Evolutionary conservation across 768 basidiomycete genomes (phyloP).

Genomic region (Hirschioporus abietinus): DNA sequence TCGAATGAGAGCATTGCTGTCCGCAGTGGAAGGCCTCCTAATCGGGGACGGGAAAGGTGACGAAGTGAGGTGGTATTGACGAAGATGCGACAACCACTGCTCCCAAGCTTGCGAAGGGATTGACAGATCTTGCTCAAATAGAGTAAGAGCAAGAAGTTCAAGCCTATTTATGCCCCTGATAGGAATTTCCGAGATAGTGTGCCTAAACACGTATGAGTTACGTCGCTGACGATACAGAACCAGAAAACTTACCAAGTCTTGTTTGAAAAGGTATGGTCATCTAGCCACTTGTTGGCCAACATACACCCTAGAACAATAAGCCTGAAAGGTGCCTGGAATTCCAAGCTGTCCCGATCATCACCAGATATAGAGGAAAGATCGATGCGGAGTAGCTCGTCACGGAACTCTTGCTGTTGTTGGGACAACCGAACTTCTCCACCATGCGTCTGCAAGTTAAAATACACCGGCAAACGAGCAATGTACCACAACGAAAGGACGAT

Average conservation of each 20-base stretch:
- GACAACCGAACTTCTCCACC: conserved; percentile 43
- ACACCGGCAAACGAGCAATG: conserved; percentile 70
- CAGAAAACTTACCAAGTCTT: conserved; percentile 66
- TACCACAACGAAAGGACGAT: conserved; percentile 79
- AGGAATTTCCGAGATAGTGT: conserved; percentile 74
- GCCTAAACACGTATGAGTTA: conserved; percentile 38
- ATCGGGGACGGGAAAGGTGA: conserved; percentile 65
- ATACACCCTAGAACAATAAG: conserved; percentile 76
- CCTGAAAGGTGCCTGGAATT: conserved; percentile 63
- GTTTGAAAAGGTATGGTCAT: conserved; percentile 86
- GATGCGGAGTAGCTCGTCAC: conserved; percentile 40
- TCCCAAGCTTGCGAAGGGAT: conserved; percentile 62
- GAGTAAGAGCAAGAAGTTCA: conserved; percentile 65
- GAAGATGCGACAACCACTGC: conserved; percentile 62
- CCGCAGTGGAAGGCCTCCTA: conserved; percentile 61
- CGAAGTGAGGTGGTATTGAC: conserved; percentile 60
- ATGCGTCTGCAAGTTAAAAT: conserved; percentile 46
- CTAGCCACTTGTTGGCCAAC: conserved; percentile 86
- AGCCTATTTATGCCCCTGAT: conserved; percentile 64
- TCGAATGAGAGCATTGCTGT: conserved; percentile 64
- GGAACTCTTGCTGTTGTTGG: conserved; percentile 33
- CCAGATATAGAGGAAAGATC: conserved; percentile 21
- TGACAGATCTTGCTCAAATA: conserved; percentile 66
- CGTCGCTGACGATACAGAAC: not conserved
- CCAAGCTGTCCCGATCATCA: conserved; percentile 44